Evolutionary conservation across 1,284 basidiomycete species (phyloP).

Genomic region (Microbotryum intermedium): DNA sequence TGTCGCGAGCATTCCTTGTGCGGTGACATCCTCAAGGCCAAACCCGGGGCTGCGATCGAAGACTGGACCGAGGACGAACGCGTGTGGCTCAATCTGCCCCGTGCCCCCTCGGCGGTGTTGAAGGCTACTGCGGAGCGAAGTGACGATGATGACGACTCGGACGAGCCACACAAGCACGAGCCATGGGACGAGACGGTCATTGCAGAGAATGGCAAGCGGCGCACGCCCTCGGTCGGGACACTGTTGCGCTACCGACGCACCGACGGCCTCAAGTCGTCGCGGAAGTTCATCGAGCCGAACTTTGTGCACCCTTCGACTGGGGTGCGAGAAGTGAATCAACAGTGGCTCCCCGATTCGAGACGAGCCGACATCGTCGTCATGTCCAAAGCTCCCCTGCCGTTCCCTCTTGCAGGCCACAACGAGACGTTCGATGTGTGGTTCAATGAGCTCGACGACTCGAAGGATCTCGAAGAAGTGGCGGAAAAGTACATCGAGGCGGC

Average conservation of each 20-base stretch:
- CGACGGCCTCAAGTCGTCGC: constrained; percentile 29
- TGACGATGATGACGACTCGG: not conserved
- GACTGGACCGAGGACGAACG: constrained; percentile 27
- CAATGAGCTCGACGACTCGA: not conserved
- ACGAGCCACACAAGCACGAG: not conserved
- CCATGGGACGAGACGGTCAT: no score
- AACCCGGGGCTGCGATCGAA: constrained; percentile 4
- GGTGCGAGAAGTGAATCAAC: constrained; percentile 35
- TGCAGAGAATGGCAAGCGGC: no score
- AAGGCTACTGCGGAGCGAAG: not conserved
- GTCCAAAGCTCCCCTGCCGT: constrained; percentile 31
- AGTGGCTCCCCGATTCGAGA: constrained; percentile 30
- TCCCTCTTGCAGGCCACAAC: constrained; percentile 22
- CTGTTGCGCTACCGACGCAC: constrained; percentile 34
- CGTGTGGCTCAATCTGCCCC: constrained; percentile 27
- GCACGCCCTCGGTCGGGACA: constrained; percentile 16
- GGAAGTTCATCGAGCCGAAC: constrained; percentile 14
- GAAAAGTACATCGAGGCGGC: constrained; percentile 15
- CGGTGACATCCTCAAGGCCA: constrained; percentile 16
- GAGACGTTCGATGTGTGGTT: constrained; percentile 9
- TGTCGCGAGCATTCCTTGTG: constrained; percentile 36
- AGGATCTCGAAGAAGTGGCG: constrained; percentile 2
- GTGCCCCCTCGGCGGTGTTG: constrained; percentile 8
- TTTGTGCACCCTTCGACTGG: constrained; percentile 29
- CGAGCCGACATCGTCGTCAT: constrained; percentile 34